These are phyloP conservation scores for Podaxis sp. DNA, from an alignment of 768 basidiomycete genomes.

Conservation along the genomic window DNA sequence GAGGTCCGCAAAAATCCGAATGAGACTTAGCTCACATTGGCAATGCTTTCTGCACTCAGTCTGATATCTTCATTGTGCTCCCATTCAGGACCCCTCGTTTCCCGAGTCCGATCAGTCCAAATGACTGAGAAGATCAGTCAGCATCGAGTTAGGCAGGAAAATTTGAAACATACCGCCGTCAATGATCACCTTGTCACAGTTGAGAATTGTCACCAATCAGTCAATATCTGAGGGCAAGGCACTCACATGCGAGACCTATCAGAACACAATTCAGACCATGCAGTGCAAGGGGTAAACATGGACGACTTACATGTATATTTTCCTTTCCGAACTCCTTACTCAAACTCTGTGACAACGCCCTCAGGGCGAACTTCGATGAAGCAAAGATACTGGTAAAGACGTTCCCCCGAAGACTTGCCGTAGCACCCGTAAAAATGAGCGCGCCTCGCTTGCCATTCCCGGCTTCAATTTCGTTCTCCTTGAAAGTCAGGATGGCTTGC, in stretches of 20 bases:
- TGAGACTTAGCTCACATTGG: constrained; percentile 39
- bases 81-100: constrained; percentile 30
- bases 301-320: constrained; percentile 65
- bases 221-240: background rate
- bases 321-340: constrained; percentile 71
- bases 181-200: constrained; percentile 49
- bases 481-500: constrained; percentile 54
- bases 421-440: constrained; percentile 70
- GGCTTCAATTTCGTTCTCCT: constrained; percentile 46
- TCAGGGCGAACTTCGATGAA: constrained; percentile 55
- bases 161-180: constrained; percentile 46
- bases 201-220: background rate
- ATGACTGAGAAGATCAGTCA: constrained; percentile 23
- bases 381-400: constrained; percentile 56
- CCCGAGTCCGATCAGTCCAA: no score
- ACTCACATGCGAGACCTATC: constrained; percentile 9
- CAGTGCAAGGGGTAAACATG: constrained; percentile 36
- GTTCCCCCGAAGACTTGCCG: constrained; percentile 62
- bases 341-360: constrained; percentile 65
- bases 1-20: background rate
- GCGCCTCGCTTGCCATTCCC: constrained; percentile 52
- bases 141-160: background rate
- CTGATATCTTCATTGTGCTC: constrained; percentile 40
- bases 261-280: background rate
- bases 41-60: constrained; percentile 66